Percentiles rank a stretch among this genome's conserved stretches.
phyloP scores from a whole-genome alignment of 495 filamentous ascomycete genomes.

The Oleoguttula mirabilis region DNA sequence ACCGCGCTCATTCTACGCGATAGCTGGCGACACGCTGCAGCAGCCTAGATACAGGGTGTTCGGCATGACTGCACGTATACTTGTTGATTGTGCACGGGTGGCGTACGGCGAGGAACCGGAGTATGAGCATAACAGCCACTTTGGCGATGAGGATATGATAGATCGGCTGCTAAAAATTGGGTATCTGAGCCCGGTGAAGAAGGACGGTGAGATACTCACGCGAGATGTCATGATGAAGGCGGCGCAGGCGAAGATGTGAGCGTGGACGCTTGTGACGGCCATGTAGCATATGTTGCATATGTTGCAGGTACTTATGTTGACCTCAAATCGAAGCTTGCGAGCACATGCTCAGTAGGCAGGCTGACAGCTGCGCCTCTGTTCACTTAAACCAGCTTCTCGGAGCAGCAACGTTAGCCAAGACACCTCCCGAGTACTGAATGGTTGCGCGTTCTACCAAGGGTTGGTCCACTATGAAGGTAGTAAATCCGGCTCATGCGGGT shows the following conservation, averaged over 20 bases:
- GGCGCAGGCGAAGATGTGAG: constrained; percentile 37
- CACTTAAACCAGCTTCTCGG: too few species aligned
- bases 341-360: too few species aligned
- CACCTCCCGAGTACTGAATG: too few species aligned
- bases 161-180: constrained; percentile 47
- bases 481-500: too few species aligned
- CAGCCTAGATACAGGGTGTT: constrained; percentile 61
- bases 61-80: constrained; percentile 81
- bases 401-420: too few species aligned
- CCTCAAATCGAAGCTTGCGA: too few species aligned
- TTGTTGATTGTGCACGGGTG: constrained; percentile 73
- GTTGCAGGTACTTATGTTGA: too few species aligned
- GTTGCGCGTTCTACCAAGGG: too few species aligned
- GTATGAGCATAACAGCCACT: constrained; percentile 69
- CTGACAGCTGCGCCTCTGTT: too few species aligned
- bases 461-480: too few species aligned
- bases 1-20: constrained; percentile 12
- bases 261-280: too few species aligned
- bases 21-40: constrained; percentile 25
- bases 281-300: too few species aligned
- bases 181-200: constrained; percentile 44
- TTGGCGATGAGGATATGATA: constrained; percentile 73
- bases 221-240: constrained; percentile 46
- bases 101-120: constrained; percentile 72
- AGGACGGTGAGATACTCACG: constrained; percentile 42